Base-by-base conservation (phyloP, 139 green algal genomes). In the Micractinium sp. region DNA sequence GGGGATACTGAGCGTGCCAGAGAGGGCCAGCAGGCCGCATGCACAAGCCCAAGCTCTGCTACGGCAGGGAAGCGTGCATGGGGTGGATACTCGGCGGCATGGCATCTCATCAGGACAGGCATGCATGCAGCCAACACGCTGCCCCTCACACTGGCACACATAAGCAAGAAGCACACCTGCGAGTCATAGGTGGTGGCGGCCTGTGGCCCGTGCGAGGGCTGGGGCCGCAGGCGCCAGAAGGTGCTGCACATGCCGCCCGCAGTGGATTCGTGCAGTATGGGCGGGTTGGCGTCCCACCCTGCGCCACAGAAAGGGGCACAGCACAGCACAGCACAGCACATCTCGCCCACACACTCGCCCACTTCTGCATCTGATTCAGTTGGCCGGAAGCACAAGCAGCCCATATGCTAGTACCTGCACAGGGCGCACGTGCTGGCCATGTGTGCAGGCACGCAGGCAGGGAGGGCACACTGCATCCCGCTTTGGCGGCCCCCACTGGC, bases 181-280 rank as follows among this genome's bases (percentile, higher is more conserved):
- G 85, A 14, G 20, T 82, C 47, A 31, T 82, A 88, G 7, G 69
- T 88, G 31, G 71, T 88, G 41, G 33, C 74, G 5, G 71, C 85
- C 18, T 16, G 20, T 18, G 85, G 69, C 4, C 85, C 85, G n/a
- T 88, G 71, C 1, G 71, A 74, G 23, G 85, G 85, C 71, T 56
- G 71, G 12, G 71, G 85, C 85, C 82, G 69, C 69, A 82, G 41
- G 14, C 53, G 74, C 85, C 85, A 88, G 33, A 60, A 38, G 25
- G 71, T 88, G 71, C n/a, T 38, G 85, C 85, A 88, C 85, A 88
- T 61, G 85, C 85, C 71, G 69, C 83, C 83, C 16, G 41, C 71
- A 15, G 74, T 71, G 0, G 85, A 88, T n/a, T 60, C 71, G 23
- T 73, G 74, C 85, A 88, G 47, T 1, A 88, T 56, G 19, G 85